These are phyloP conservation scores for Citrus sinensis DNA, from an alignment of 345 rosid genomes.

Conservation along the genomic window DVS_A1.0 CM039162.1:31644001-31644500, in stretches of 20 bases:
- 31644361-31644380: background rate
- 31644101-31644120: background rate
- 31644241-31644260: constrained; percentile 85
- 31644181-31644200: background rate
- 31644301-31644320: constrained; percentile 85
- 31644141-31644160: background rate
- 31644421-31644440: background rate
- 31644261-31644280: constrained; percentile 52
- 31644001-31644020: background rate
- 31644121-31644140: background rate
- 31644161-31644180: background rate
- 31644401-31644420: background rate
- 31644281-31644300: constrained; percentile 68
- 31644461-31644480: background rate
- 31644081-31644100: background rate
- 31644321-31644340: constrained; percentile 76
- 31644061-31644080: background rate
- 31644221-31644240: constrained; percentile 75
- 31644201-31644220: constrained; percentile 28
- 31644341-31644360: constrained; percentile 14
- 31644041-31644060: background rate
- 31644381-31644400: background rate
- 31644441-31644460: background rate
- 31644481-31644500: background rate
- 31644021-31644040: background rate